These are phyloP conservation scores for Castanea crenata DNA, from an alignment of 306 rosid species.

Conservation along the genomic window DNA sequence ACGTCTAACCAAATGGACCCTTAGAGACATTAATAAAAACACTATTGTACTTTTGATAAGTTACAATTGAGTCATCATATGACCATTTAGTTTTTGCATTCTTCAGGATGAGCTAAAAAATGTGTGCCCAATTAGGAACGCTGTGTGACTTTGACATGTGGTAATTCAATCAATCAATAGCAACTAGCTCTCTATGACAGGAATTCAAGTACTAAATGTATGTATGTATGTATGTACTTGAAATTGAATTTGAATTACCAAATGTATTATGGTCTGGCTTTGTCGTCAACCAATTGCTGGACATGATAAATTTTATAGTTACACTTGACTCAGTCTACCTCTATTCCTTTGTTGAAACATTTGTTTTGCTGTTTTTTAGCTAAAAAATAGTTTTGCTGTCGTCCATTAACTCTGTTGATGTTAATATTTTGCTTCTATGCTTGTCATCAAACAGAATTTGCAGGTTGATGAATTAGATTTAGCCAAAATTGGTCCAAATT, in stretches of 20 bases:
- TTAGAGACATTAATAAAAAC: too few species aligned
- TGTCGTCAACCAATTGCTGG: background rate
- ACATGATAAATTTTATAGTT: background rate
- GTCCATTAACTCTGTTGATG: background rate
- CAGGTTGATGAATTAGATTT: slow-evolving; percentile 76
- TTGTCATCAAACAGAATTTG: slow-evolving; percentile 58
- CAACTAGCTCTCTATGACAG: background rate
- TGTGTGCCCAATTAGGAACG: background rate
- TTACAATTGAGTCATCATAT: background rate
- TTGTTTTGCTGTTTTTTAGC: background rate
- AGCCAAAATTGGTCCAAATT: slow-evolving; percentile 86
- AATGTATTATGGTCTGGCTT: background rate
- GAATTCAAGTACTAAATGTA: background rate
- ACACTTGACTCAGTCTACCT: background rate
- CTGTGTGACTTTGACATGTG: background rate
- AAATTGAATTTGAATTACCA: too few species aligned
- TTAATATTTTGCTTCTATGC: slow-evolving; percentile 6
- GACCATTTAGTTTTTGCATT: background rate
- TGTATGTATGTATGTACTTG: too few species aligned
- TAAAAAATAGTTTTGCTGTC: background rate
- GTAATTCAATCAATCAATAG: background rate
- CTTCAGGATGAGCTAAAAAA: background rate
- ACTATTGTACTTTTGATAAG: background rate
- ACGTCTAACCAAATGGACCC: too few species aligned
- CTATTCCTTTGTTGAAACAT: background rate